phyloP scores from a whole-genome alignment of 2,329 filamentous ascomycete species.

The Claviceps arundinis region DNA sequence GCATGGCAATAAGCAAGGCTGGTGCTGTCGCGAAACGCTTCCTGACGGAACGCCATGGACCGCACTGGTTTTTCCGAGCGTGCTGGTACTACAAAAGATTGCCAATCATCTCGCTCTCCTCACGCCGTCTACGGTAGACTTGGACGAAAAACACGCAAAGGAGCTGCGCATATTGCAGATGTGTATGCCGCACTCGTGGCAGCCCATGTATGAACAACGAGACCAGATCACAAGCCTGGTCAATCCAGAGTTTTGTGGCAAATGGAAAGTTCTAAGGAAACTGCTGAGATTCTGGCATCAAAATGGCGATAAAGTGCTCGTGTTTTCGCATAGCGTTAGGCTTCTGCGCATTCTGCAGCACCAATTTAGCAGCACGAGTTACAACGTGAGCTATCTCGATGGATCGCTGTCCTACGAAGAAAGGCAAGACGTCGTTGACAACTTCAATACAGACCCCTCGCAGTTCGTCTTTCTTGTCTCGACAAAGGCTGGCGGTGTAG shows the following conservation, averaged over 20 bases:
- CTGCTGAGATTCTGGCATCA: slow-evolving; percentile 80
- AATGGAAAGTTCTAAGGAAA: slow-evolving; percentile 85
- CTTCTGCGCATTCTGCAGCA: slow-evolving; percentile 73
- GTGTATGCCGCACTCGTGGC: slow-evolving; percentile 64
- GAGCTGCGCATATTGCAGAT: slow-evolving; percentile 62
- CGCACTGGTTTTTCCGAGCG: slow-evolving; percentile 69
- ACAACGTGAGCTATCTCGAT: slow-evolving; percentile 84
- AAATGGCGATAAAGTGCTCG: slow-evolving; percentile 84
- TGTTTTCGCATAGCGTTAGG: slow-evolving; percentile 87
- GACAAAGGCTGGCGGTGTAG: slow-evolving; percentile 83
- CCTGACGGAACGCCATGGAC: slow-evolving; percentile 57
- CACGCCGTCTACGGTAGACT: slow-evolving; percentile 53
- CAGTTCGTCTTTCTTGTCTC: slow-evolving; percentile 96
- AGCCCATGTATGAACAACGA: slow-evolving; percentile 56
- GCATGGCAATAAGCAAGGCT: slow-evolving; percentile 54
- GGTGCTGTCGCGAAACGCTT: slow-evolving; percentile 58
- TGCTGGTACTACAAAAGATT: slow-evolving; percentile 72
- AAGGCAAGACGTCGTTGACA: slow-evolving; percentile 67
- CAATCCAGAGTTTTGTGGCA: slow-evolving; percentile 86
- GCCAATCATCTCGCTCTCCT: slow-evolving; percentile 87
- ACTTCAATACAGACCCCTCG: slow-evolving; percentile 76
- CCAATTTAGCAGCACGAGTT: slow-evolving; percentile 76
- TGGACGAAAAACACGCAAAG: slow-evolving; percentile 60
- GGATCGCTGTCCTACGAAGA: slow-evolving; percentile 75
- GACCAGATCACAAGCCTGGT: slow-evolving; percentile 71